Evolutionary conservation across 2,329 filamentous ascomycete genomes (phyloP), one percentile per base, ranked within the genome.

Genomic region (Cladosporium sp.): DNA sequence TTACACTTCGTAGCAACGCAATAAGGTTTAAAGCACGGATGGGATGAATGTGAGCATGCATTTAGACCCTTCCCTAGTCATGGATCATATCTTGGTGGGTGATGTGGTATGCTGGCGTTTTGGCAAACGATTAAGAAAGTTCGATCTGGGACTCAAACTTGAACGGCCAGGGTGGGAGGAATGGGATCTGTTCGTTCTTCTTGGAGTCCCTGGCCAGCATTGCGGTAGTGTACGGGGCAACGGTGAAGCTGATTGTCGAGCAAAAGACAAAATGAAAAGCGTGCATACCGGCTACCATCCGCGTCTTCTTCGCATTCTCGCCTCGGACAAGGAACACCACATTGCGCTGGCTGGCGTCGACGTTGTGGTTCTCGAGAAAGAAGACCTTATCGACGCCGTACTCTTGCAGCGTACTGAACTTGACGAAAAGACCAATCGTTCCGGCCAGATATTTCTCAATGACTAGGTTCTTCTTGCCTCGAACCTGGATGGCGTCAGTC

Each of bases 351-450:
- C 86, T 95, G 14, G 89, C 87, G 71, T 97, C 92, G 70, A 90
- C 85, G 72, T 98, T 97, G 66, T 86, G 83, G 72, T 96, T 97
- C 71, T 98, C 93, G 43, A 98, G 78, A 66, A 96, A 86, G 76
- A 97, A 98, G 61, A 96, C 89, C 71, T 95, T 95, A 71, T 97
- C 91, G 61, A 98, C 91, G 31, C 95, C 95, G 74, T 97, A 96
- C 66, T 98, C 93, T 68, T 97, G 89, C 13, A 96, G 80, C 9
- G 88, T 92, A 18, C 92, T 92, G 66, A 96, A 95, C 70, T 96
- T 96, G 73, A 95, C 89, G 61, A 98, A 86, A 55, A 92, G 80
- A 55, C 91, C 89, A 61, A 98, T 81, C 31, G 91, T 89, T 19
- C 92, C 93, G 61, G 92, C 90, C 62, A 98, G 79, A 63, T 85